Percentiles rank a stretch among this genome's conserved stretches.
Evolutionary conservation across 768 basidiomycete species (phyloP).

Genomic region (Suillus subluteus): DNA sequence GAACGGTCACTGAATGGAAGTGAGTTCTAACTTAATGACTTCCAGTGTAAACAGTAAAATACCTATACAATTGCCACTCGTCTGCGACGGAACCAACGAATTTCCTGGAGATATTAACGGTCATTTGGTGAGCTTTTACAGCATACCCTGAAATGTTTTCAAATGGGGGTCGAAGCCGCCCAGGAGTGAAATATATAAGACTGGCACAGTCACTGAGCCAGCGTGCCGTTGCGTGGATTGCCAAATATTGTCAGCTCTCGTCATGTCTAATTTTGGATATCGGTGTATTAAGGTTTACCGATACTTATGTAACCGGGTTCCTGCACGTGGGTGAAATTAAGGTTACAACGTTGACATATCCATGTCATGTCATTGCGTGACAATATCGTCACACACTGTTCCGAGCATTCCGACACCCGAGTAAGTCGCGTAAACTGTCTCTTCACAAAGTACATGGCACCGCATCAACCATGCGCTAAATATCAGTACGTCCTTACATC

Average conservation of each 20-base stretch:
- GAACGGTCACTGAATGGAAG: slow-evolving; percentile 58
- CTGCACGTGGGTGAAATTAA: slow-evolving; percentile 1
- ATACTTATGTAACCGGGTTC: not conserved
- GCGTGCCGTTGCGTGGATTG: not conserved
- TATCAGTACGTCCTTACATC: slow-evolving; percentile 78
- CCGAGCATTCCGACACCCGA: slow-evolving; percentile 9
- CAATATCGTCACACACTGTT: slow-evolving; percentile 19
- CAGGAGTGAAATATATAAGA: not conserved
- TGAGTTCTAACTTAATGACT: not conserved
- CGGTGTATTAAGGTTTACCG: not conserved
- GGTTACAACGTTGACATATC: not conserved
- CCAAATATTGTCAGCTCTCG: not conserved
- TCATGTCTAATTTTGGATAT: not conserved
- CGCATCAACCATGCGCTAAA: slow-evolving; percentile 66
- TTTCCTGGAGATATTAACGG: slow-evolving; percentile 26
- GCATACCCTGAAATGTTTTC: not conserved
- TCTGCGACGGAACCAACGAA: slow-evolving; percentile 86
- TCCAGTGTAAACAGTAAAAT: slow-evolving; percentile 10
- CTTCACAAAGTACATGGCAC: slow-evolving; percentile 53
- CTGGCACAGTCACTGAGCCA: not conserved
- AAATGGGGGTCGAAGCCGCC: too few relatives aligned
- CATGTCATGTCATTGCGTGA: not conserved
- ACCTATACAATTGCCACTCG: slow-evolving; percentile 85
- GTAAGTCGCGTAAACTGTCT: slow-evolving; percentile 16
- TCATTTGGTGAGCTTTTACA: slow-evolving; percentile 11